Conservation (phyloP, 1,284 basidiomycete species). For the Ustilago lituana region DNA sequence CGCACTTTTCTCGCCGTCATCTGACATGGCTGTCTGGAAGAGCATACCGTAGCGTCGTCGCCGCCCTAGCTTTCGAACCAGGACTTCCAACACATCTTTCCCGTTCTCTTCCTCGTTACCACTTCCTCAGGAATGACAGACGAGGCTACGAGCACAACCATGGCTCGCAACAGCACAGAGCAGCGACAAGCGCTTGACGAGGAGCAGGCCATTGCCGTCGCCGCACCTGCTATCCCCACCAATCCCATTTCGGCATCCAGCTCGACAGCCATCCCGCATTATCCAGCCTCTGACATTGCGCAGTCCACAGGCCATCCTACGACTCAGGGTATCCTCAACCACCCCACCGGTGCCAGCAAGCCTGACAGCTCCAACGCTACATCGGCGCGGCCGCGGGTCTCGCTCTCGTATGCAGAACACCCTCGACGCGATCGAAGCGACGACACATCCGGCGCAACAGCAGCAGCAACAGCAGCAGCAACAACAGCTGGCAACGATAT, state of each 20-base stretch:
- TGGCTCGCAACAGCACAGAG: not conserved
- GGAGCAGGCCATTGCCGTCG: not conserved
- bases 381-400: conserved; percentile 9
- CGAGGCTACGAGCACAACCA: no score
- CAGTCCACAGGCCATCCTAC: conserved; percentile 1
- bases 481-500: not conserved
- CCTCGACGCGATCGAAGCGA: conserved; percentile 15
- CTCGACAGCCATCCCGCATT: conserved; percentile 13
- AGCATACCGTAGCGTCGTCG: no score
- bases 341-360: not conserved
- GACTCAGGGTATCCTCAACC: conserved; percentile 8
- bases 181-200: not conserved
- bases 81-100: no score
- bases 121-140: no score
- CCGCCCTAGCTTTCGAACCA: no score
- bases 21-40: no score
- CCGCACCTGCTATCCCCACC: conserved; percentile 7
- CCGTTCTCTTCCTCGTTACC: no score
- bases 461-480: no score
- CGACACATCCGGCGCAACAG: conserved; percentile 6
- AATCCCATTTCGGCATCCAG: not conserved
- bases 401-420: conserved; percentile 24
- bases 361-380: not conserved
- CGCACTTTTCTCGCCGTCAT: no score
- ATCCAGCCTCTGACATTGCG: conserved; percentile 11